A percentile compares a stretch with the other conserved stretches of the same genome.
Conservation (phyloP, 192 early-diverging fungal genomes). For the Coemansia reversa region DNA sequence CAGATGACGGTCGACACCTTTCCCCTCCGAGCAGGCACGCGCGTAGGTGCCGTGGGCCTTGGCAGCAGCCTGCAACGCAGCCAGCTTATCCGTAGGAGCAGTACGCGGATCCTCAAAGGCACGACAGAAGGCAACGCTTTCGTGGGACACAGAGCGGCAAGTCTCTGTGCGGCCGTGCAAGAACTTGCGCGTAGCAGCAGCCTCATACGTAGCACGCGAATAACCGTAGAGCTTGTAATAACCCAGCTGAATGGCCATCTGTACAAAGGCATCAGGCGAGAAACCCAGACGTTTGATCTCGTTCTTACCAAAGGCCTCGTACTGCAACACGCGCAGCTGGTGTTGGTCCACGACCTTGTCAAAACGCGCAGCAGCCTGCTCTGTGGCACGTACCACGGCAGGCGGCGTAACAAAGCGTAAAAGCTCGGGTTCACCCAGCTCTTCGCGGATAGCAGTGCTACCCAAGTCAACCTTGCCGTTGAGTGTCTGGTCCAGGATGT, state of each 20-base stretch:
- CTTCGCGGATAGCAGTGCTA: constrained; percentile 50
- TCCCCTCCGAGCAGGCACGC: constrained; percentile 73
- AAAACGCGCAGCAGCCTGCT: constrained; percentile 75
- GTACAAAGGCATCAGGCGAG: constrained; percentile 78
- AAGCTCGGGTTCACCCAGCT: constrained; percentile 65
- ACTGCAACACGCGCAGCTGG: constrained; percentile 80
- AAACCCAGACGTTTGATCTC: constrained; percentile 82
- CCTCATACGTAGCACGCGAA: constrained; percentile 84
- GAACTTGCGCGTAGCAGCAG: constrained; percentile 87
- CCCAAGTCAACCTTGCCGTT: constrained; percentile 76
- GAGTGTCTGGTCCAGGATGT: constrained; percentile 56
- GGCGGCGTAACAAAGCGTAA: constrained; percentile 73
- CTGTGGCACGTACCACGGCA: constrained; percentile 60
- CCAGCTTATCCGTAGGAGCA: constrained; percentile 60
- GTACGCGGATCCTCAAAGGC: constrained; percentile 73
- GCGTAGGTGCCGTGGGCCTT: constrained; percentile 81
- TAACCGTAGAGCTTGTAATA: constrained; percentile 93
- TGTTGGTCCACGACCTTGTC: constrained; percentile 75
- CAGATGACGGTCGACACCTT: constrained; percentile 89
- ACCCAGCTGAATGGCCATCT: constrained; percentile 96
- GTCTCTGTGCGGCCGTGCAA: constrained; percentile 93
- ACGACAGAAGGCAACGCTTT: constrained; percentile 79
- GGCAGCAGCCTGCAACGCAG: constrained; percentile 73
- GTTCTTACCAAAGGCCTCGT: constrained; percentile 90
- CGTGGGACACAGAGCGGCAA: constrained; percentile 74